Evolutionary conservation across 495 filamentous ascomycete species (phyloP).

Genomic region (Trichoderma parareesei): DNA sequence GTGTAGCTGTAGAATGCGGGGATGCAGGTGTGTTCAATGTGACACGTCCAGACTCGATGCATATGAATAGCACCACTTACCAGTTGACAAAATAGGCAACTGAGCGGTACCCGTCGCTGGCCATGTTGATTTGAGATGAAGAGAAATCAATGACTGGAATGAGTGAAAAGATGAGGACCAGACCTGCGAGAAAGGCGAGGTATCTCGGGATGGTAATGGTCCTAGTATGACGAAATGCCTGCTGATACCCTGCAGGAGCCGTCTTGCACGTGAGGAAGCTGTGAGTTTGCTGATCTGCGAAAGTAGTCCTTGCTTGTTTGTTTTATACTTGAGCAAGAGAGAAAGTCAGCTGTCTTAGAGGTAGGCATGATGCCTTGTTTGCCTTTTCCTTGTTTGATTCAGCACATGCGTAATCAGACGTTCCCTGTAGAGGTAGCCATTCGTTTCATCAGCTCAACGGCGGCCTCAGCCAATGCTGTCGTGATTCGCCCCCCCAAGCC

Average conservation of each 20-base stretch:
- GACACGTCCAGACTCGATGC: not conserved
- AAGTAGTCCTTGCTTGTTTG: not conserved
- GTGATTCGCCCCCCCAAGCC: not conserved
- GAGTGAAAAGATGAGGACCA: not conserved
- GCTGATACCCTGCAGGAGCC: not conserved
- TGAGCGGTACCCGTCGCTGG: slow-evolving; percentile 44
- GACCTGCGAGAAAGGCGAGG: not conserved
- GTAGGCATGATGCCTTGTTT: not conserved
- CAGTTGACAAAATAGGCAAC: slow-evolving; percentile 88
- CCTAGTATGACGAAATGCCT: not conserved
- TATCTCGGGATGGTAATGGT: not conserved
- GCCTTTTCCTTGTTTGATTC: not conserved
- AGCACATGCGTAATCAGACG: not conserved
- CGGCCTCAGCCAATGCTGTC: slow-evolving; percentile 4
- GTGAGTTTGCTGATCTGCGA: not conserved
- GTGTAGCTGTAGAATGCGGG: not conserved
- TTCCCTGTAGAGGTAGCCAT: not conserved
- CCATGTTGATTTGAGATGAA: not conserved
- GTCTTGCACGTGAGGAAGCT: not conserved
- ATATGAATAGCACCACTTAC: slow-evolving; percentile 18
- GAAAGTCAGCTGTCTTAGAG: too few relatives aligned
- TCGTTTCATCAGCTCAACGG: not conserved
- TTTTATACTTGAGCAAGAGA: not conserved
- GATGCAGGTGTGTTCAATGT: not conserved
- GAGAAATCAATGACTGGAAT: not conserved